These are phyloP conservation scores for Ilex paraguariensis DNA, from an alignment of 305 asterid species.

Conservation along the genomic window DNA sequence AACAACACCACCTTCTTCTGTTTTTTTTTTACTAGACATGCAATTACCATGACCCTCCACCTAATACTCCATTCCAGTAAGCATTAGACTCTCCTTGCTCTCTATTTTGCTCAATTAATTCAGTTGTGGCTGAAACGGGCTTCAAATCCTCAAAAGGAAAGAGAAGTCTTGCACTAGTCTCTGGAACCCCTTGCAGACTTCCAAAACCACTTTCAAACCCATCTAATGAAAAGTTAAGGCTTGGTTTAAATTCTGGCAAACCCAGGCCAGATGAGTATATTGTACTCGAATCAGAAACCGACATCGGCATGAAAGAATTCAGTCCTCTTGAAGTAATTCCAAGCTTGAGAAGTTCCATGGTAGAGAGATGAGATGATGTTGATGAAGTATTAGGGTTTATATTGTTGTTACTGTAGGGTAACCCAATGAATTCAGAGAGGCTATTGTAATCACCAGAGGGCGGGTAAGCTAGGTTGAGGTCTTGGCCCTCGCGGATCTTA, in stretches of 20 bases:
- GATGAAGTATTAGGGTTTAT: conserved; percentile 11
- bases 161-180: conserved; percentile 17
- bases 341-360: conserved; percentile 16
- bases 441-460: conserved; percentile 8
- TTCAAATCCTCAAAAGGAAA: conserved; percentile 31
- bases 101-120: conserved; percentile 16
- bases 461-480: conserved; percentile 28
- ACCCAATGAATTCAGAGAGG: conserved; percentile 20
- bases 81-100: conserved; percentile 28
- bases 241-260: conserved; percentile 23
- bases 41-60: conserved; percentile 43
- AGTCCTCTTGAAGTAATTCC: conserved; percentile 13
- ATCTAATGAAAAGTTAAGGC: conserved; percentile 28
- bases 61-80: conserved; percentile 39
- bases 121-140: conserved; percentile 13
- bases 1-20: conserved; percentile 10
- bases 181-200: conserved; percentile 9
- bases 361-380: conserved; percentile 2
- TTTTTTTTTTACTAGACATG: too few relatives aligned
- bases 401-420: conserved; percentile 4
- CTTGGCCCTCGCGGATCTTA: conserved; percentile 23
- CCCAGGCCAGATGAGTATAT: conserved; percentile 12
- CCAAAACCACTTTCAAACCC: conserved; percentile 25
- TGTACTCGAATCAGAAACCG: conserved; percentile 13
- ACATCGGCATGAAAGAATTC: conserved; percentile 14